Evolutionary conservation across 2,329 filamentous ascomycete species (phyloP).

Genomic region (Helicocarpus griseus): DNA sequence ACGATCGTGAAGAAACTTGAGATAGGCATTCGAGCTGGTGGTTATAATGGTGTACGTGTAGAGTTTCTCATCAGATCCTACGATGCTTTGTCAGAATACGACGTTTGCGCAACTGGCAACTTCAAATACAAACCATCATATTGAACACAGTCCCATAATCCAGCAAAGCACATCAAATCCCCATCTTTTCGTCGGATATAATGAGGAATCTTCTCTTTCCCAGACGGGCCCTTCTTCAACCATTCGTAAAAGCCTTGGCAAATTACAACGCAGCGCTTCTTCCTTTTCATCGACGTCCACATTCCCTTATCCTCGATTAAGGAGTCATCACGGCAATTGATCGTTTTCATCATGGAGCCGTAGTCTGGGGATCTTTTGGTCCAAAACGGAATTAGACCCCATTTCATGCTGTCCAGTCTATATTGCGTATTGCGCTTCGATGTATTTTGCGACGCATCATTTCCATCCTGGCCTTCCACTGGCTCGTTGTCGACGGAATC

Average conservation of each 20-base stretch:
- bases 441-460: slow-evolving; percentile 11
- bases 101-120: not conserved
- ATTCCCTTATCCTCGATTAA: slow-evolving; percentile 66
- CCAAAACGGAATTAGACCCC: slow-evolving; percentile 92
- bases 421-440: slow-evolving; percentile 46
- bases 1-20: slow-evolving; percentile 81
- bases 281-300: slow-evolving; percentile 86
- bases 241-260: slow-evolving; percentile 96
- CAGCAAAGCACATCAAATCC: slow-evolving; percentile 77
- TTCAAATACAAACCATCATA: slow-evolving; percentile 52
- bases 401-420: slow-evolving; percentile 88
- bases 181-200: slow-evolving; percentile 75
- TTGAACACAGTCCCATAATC: slow-evolving; percentile 79
- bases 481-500: slow-evolving; percentile 17
- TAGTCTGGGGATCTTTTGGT: slow-evolving; percentile 77
- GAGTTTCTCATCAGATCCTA: slow-evolving; percentile 55
- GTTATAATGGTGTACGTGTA: slow-evolving; percentile 95
- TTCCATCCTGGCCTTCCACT: slow-evolving; percentile 10
- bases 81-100: not conserved
- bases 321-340: slow-evolving; percentile 91
- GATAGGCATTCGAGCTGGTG: slow-evolving; percentile 70
- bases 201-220: slow-evolving; percentile 75
- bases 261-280: slow-evolving; percentile 77
- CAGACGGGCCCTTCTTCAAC: slow-evolving; percentile 63
- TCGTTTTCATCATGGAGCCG: slow-evolving; percentile 69